Percentiles rank a stretch among this genome's conserved stretches.
phyloP scores from a whole-genome alignment of 768 basidiomycete genomes.

The Daedalea quercina region DNA sequence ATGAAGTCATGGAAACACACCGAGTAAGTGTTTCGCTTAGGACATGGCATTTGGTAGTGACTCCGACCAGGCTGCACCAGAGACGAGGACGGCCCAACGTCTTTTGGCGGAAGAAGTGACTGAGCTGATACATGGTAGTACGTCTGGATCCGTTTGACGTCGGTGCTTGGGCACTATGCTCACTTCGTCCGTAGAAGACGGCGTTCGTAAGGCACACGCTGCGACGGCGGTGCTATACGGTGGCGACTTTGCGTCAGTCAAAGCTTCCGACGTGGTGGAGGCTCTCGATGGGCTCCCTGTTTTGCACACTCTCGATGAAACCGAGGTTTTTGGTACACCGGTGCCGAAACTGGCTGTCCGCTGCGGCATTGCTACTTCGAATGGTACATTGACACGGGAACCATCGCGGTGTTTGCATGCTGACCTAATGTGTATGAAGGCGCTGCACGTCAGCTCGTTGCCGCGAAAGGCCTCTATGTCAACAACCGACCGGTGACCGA shows the following conservation, averaged over 20 bases:
- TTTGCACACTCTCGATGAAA: slow-evolving; percentile 43
- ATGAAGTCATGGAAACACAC: slow-evolving; percentile 52
- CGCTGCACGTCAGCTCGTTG: slow-evolving; percentile 55
- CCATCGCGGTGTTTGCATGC: no score
- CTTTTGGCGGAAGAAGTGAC: slow-evolving; percentile 23
- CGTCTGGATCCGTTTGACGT: slow-evolving; percentile 4
- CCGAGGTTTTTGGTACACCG: slow-evolving; percentile 46
- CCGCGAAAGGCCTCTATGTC: slow-evolving; percentile 63
- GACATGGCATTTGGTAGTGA: neutral
- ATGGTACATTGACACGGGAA: no score
- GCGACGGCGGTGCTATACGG: slow-evolving; percentile 21
- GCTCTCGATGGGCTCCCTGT: slow-evolving; percentile 65
- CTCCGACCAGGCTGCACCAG: slow-evolving; percentile 8
- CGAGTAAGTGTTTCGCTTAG: slow-evolving; percentile 36
- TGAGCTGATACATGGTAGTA: slow-evolving; percentile 23
- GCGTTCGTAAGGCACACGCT: slow-evolving; percentile 16
- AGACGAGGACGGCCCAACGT: slow-evolving; percentile 19
- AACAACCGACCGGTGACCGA: slow-evolving; percentile 60
- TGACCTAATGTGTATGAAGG: no score
- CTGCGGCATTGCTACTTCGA: slow-evolving; percentile 54
- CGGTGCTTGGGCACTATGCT: neutral
- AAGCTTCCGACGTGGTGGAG: slow-evolving; percentile 46
- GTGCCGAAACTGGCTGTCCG: slow-evolving; percentile 56
- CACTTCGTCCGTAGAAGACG: slow-evolving; percentile 10
- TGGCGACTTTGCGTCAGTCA: slow-evolving; percentile 28